These are phyloP conservation scores for Panaeolus papilionaceus DNA, from an alignment of 768 basidiomycete genomes.

Conservation along the genomic window DNA sequence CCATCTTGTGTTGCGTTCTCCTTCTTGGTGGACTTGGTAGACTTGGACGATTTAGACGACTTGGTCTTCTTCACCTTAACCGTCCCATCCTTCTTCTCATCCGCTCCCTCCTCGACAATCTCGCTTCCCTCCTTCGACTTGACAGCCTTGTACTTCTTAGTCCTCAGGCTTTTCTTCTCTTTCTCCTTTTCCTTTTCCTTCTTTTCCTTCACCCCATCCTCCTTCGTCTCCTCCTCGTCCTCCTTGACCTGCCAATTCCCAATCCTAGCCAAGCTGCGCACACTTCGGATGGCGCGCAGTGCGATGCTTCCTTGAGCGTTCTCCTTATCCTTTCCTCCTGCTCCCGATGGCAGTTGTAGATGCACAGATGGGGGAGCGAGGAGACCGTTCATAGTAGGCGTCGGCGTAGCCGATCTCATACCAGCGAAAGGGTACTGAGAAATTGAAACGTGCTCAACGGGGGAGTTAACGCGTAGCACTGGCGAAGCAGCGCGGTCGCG, in stretches of 20 bases:
- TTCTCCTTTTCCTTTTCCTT: conserved; percentile 38
- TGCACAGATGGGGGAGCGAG: conserved; percentile 39
- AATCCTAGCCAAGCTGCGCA: conserved; percentile 74
- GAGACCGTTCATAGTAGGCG: conserved; percentile 37
- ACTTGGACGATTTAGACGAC: conserved; percentile 37
- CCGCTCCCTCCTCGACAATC: conserved; percentile 25
- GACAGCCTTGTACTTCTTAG: conserved; percentile 45
- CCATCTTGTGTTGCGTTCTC: conserved; percentile 34
- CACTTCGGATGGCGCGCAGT: conserved; percentile 77
- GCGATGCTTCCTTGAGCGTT: conserved; percentile 59
- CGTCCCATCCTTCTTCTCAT: conserved; percentile 30
- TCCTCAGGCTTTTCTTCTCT: conserved; percentile 38
- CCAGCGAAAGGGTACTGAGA: conserved; percentile 15
- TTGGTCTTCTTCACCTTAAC: conserved; percentile 36
- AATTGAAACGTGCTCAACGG: background rate
- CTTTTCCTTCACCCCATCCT: conserved; percentile 40
- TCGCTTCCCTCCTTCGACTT: conserved; percentile 27
- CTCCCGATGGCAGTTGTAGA: conserved; percentile 23
- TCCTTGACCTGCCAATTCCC: conserved; percentile 71
- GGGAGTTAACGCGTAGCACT: background rate
- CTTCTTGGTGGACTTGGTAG: conserved; percentile 46
- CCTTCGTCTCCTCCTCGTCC: conserved; percentile 29
- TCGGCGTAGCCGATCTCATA: conserved; percentile 41
- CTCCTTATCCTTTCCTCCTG: background rate
- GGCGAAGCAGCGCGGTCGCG: background rate